Percentiles rank a stretch among this genome's conserved stretches.
Evolutionary conservation across 106 monocot genomes (phyloP).

Genomic region (Posidonia australis): DNA sequence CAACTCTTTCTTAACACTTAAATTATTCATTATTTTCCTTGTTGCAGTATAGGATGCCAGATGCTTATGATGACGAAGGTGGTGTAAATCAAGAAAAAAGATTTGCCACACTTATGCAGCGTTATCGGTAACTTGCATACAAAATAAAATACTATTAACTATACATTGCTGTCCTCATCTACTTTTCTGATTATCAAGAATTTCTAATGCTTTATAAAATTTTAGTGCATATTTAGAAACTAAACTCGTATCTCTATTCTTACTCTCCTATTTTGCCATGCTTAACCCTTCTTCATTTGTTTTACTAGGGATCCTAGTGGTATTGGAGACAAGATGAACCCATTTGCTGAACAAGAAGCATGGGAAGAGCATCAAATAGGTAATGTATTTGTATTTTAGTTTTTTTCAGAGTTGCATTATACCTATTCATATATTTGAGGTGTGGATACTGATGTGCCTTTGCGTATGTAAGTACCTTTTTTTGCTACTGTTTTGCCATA

Average conservation of each 20-base stretch:
- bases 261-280: not conserved
- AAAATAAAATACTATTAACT: too few species aligned
- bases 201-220: not conserved
- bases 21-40: not conserved
- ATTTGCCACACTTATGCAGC: conserved; percentile 78
- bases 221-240: not conserved
- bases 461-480: too few species aligned
- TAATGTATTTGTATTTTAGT: conserved; percentile 11
- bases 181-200: not conserved
- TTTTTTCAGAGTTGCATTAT: too few species aligned
- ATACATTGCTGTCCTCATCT: not conserved
- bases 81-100: conserved; percentile 93
- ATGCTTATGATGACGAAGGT: conserved; percentile 88
- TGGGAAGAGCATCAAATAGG: conserved; percentile 99
- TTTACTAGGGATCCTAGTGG: conserved; percentile 53
- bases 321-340: conserved; percentile 84
- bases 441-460: too few species aligned
- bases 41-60: conserved; percentile 91
- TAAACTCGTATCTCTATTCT: not conserved
- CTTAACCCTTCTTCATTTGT: not conserved
- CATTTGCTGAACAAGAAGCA: conserved; percentile 97
- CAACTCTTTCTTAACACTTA: not conserved
- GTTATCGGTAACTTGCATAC: conserved; percentile 48
- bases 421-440: too few species aligned
- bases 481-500: too few species aligned